These are phyloP conservation scores for Sporothrix phasma DNA, from an alignment of 2,329 filamentous ascomycete species.

Conservation along the genomic window DNA sequence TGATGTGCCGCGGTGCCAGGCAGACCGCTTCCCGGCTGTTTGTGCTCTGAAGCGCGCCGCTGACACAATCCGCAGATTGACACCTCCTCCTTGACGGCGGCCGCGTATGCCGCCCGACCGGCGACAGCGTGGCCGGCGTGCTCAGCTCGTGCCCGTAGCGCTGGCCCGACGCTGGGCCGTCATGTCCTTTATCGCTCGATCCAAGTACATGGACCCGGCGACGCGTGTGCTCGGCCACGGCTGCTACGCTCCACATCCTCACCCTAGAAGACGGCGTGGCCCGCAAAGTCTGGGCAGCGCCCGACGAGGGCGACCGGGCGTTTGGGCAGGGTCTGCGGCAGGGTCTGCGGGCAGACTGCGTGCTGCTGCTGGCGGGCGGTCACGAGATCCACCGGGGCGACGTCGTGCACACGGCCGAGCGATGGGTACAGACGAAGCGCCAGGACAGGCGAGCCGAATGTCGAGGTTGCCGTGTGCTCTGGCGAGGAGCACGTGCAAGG, in stretches of 20 bases:
- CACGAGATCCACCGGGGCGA: conserved; percentile 18
- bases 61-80: too few species aligned
- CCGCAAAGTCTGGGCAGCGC: conserved; percentile 18
- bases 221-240: conserved; percentile 12
- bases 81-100: too few species aligned
- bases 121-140: too few species aligned
- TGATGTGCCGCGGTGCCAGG: too few species aligned
- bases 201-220: too few species aligned
- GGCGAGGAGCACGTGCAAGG: conserved; percentile 18
- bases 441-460: not conserved
- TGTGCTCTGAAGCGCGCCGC: too few species aligned
- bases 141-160: too few species aligned
- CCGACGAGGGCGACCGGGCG: conserved; percentile 12
- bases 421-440: conserved; percentile 14
- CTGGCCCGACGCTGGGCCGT: too few species aligned
- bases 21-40: too few species aligned
- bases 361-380: conserved; percentile 15
- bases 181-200: too few species aligned
- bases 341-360: conserved; percentile 12
- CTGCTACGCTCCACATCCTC: not conserved
- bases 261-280: not conserved
- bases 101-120: too few species aligned
- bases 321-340: conserved; percentile 18
- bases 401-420: conserved; percentile 15
- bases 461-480: conserved; percentile 17